Percentiles rank a stretch among this genome's conserved stretches.
These are phyloP conservation scores for Capsella rubella DNA, from an alignment of 441 rosid species.

Conservation along the genomic window DNA sequence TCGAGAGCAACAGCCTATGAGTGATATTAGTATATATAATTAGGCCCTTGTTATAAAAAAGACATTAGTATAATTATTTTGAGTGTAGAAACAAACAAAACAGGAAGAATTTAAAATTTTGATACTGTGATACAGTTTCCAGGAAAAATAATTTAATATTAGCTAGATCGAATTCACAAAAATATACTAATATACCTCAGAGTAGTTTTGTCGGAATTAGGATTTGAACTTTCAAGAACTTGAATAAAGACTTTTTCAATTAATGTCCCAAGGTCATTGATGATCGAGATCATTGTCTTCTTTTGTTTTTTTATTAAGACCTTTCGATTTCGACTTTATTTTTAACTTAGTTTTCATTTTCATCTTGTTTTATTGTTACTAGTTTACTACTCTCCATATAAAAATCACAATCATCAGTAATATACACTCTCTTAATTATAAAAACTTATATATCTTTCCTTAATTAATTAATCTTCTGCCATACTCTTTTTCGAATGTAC, in stretches of 20 bases:
- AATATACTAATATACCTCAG: slow-evolving; percentile 33
- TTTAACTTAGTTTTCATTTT: background rate
- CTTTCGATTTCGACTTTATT: background rate
- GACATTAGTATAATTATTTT: slow-evolving; percentile 25
- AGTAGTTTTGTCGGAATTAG: slow-evolving; percentile 47
- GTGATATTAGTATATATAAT: background rate
- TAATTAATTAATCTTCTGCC: background rate
- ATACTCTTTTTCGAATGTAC: background rate
- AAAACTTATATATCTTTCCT: background rate
- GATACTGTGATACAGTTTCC: slow-evolving; percentile 28
- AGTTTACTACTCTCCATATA: background rate
- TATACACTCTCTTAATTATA: too few species aligned
- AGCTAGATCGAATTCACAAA: slow-evolving; percentile 36
- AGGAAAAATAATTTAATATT: slow-evolving; percentile 21
- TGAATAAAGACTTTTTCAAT: slow-evolving; percentile 47
- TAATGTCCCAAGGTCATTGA: slow-evolving; percentile 39
- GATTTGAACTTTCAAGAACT: slow-evolving; percentile 45
- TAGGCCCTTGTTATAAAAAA: background rate
- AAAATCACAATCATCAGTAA: too few species aligned
- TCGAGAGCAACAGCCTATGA: slow-evolving; percentile 32
- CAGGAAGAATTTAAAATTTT: slow-evolving; percentile 24
- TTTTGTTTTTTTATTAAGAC: background rate
- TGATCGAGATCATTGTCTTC: slow-evolving; percentile 41
- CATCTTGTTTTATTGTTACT: background rate
- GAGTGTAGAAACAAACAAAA: slow-evolving; percentile 38